Base-by-base conservation (phyloP, 331 rosid genomes). In the Saraca asoca region DNA sequence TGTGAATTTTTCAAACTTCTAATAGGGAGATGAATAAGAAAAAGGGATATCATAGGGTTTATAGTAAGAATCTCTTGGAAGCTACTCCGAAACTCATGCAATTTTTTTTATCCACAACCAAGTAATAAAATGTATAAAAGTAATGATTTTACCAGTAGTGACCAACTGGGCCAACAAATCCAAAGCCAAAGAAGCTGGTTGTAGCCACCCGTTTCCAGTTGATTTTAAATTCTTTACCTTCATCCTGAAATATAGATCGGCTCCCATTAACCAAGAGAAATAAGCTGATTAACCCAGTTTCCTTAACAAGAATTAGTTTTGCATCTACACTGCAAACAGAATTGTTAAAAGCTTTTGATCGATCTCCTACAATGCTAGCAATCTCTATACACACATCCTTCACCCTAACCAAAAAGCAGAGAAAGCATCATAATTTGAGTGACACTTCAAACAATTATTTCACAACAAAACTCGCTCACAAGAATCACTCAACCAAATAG, bases 111-210 rank as follows among this genome's bases (percentile, higher is more conserved):
- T 38, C 16, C 34, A 57, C 14, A 75, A 57, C 58, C 15, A 35
- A 20, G 52, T 48, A 62, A 63, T 57, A 57, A 18, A 63, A 38
- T 29, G 71, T 15, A 58, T 19, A 48, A 59, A 70, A 68, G 50
- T 8, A 24, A 63, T 33, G 73, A 14, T 41, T 49, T 82, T 80
- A 83, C 88, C 88, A 83, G 77, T 16, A 80, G 71, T 83, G 85
- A 38, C 88, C 88, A 15, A 80, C 79, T 12, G 88, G 88, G 29
- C 88, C 88, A 64, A 83, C 88, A 75, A 83, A 83, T 51, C 71
- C 85, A 54, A 83, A 75, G 41, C 88, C 88, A 56, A 83, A 83
- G 79, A 80, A 77, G 74, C 85, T 78, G 68, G 85, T 83, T 0
- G 88, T 62, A 64, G 81, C 83, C 71, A 78, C 82, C 44, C 88